Evolutionary conservation across 164 flowering plant genomes (phyloP), one percentile per base, ranked within the genome.

Genomic region (Echeveria elegans): DNA sequence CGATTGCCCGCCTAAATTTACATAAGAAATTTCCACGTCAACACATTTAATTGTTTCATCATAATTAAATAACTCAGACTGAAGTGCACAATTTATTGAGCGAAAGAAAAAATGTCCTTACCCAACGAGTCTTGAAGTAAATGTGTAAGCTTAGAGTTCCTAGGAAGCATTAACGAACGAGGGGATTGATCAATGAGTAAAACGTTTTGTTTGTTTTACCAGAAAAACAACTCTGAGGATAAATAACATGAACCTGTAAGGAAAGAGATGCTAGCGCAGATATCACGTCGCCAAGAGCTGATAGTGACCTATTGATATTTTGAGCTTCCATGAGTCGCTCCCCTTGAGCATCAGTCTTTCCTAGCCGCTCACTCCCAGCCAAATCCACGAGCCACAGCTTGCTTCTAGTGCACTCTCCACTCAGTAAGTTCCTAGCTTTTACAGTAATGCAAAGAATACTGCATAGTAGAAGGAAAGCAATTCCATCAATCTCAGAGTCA

Each of bases 201-300:
- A 23, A 9, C n/a, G n/a, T n/a, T n/a, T n/a, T n/a, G n/a, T n/a
- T n/a, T n/a, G n/a, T n/a, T n/a, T n/a, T n/a, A n/a, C n/a, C n/a
- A n/a, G 26, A 31, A 34, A 34, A 34, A 34, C 37, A 34, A 34
- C 7, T 34, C 37, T 3, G 37, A 53, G 31, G 28, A 50, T 50
- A n/a, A n/a, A 24, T 37, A 32, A 12, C 50, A 14, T 18, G 41
- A 37, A 83, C 96, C 94, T 84, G 73, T 81, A 87, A 34, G 96
- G 97, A 36, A 87, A 76, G 74, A 50, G 81, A 68, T 68, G 96
- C 98, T 66, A 92, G 72, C 69, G 95, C 85, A 66, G 88, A 87
- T 62, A 92, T 88, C 63, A 90, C 98, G 77, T 92, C 98, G 34
- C 98, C 98, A 61, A 92, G 89, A 69, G 98, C 91, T 38, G 98